phyloP scores from a whole-genome alignment of 176 grass and related monocot species.

The Triticum turgidum region DNA sequence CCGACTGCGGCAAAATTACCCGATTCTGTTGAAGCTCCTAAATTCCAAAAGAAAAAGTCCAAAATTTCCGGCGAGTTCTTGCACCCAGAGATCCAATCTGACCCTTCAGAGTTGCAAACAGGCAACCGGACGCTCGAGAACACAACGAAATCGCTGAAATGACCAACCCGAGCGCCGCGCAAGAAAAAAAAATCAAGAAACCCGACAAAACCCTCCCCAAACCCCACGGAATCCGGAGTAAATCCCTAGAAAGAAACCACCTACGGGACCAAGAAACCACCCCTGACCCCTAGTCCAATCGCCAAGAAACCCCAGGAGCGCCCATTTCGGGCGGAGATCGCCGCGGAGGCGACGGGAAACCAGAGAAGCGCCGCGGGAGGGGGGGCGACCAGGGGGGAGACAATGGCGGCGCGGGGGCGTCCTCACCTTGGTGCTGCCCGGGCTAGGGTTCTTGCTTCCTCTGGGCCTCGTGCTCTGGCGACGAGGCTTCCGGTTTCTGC shows the following conservation, averaged over 20 bases:
- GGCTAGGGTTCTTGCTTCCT: conserved; percentile 35
- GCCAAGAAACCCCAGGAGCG: neutral
- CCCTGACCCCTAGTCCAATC: neutral
- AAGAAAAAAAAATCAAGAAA: conserved; percentile 3
- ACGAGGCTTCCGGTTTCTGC: neutral
- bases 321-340: conserved; percentile 12
- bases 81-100: conserved; percentile 20
- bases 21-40: neutral
- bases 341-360: neutral
- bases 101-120: neutral
- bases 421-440: conserved; percentile 26
- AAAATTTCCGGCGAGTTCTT: neutral
- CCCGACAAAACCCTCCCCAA: neutral
- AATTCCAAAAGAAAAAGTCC: neutral
- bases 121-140: neutral
- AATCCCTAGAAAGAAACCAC: neutral
- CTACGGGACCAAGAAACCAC: neutral
- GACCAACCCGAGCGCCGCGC: neutral
- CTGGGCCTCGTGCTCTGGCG: neutral
- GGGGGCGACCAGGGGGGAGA: neutral
- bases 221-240: neutral
- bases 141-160: neutral
- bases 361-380: neutral
- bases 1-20: neutral
- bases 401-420: conserved; percentile 19